These are phyloP conservation scores for Hygrophorus russula DNA, from an alignment of 768 basidiomycete species.

Conservation along the genomic window DNA sequence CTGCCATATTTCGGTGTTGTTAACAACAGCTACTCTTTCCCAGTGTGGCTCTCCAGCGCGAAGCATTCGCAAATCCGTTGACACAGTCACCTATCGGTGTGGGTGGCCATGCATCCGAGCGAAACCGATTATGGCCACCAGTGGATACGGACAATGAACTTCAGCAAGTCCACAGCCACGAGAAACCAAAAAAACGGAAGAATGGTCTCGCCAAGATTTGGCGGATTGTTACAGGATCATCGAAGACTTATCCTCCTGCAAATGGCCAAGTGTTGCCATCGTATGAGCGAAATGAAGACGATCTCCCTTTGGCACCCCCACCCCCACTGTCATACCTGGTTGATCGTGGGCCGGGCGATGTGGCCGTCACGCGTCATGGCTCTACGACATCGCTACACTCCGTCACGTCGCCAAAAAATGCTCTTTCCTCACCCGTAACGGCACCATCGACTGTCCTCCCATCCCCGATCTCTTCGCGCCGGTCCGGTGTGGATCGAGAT, in stretches of 20 bases:
- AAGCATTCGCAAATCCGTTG: conserved; percentile 24
- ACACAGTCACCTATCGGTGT: conserved; percentile 18
- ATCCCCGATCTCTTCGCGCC: conserved; percentile 65
- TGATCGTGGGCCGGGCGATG: conserved; percentile 41
- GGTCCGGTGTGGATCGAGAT: conserved; percentile 47
- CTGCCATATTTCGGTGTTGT: conserved; percentile 2
- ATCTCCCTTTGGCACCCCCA: conserved; percentile 76
- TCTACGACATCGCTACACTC: conserved; percentile 65
- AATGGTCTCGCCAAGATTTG: conserved; percentile 73
- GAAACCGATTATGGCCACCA: conserved; percentile 44
- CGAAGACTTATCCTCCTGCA: conserved; percentile 25
- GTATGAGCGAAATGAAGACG: conserved; percentile 46
- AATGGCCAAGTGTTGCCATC: conserved; percentile 23
- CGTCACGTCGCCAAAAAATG: conserved; percentile 46
- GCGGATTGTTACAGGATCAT: conserved; percentile 58
- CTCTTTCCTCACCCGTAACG: conserved; percentile 46
- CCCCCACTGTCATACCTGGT: conserved; percentile 88
- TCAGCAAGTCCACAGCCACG: conserved; percentile 19
- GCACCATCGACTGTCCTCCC: conserved; percentile 67
- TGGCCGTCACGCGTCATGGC: conserved; percentile 39
- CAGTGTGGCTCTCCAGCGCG: conserved; percentile 73
- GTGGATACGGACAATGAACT: conserved; percentile 14
- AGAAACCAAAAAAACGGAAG: conserved; percentile 66
- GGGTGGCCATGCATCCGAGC: conserved; percentile 23
- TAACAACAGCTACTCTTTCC: conserved; percentile 5